Percentiles rank a stretch among this genome's conserved stretches.
phyloP scores from a whole-genome alignment of 495 filamentous ascomycete species.

The Parathielavia hyrcaniae region DNA sequence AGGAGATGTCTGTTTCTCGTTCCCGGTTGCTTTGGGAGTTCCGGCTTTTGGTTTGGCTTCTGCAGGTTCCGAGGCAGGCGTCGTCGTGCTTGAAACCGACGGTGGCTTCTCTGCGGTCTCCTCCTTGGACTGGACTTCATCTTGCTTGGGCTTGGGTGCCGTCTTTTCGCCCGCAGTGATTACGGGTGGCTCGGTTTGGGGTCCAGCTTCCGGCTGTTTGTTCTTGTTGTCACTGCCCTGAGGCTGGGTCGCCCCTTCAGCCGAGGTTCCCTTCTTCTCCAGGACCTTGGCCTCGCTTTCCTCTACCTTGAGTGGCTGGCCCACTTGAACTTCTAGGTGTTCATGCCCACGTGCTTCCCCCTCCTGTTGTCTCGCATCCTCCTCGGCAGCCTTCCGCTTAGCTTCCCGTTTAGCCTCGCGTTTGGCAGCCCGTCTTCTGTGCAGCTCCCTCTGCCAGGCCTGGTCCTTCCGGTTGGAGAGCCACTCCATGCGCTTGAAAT shows the following conservation, averaged over 20 bases:
- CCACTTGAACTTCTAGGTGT: too few relatives aligned
- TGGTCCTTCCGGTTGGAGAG: slow-evolving; percentile 14
- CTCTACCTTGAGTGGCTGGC: too few relatives aligned
- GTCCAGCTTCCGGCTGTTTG: not conserved
- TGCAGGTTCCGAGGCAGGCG: not conserved
- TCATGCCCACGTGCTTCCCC: not conserved
- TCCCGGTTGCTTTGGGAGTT: not conserved
- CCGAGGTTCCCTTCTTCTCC: not conserved
- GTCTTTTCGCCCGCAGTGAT: not conserved
- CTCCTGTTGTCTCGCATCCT: not conserved
- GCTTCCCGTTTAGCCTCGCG: slow-evolving; percentile 25
- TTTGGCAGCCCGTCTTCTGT: slow-evolving; percentile 29
- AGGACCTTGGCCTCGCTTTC: too few relatives aligned
- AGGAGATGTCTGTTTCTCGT: not conserved
- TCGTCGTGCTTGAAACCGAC: slow-evolving; percentile 9
- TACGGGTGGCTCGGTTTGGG: not conserved
- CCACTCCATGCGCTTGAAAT: slow-evolving; percentile 11
- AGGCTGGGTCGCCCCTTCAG: not conserved
- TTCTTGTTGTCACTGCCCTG: not conserved
- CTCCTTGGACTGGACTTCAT: not conserved
- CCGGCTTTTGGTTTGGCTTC: not conserved
- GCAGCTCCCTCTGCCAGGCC: slow-evolving; percentile 25
- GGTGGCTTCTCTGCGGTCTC: slow-evolving; percentile 20
- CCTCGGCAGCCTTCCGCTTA: slow-evolving; percentile 29
- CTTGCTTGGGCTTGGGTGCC: not conserved